phyloP scores from a whole-genome alignment of 495 filamentous ascomycete genomes.

The Talaromyces adpressus region DNA sequence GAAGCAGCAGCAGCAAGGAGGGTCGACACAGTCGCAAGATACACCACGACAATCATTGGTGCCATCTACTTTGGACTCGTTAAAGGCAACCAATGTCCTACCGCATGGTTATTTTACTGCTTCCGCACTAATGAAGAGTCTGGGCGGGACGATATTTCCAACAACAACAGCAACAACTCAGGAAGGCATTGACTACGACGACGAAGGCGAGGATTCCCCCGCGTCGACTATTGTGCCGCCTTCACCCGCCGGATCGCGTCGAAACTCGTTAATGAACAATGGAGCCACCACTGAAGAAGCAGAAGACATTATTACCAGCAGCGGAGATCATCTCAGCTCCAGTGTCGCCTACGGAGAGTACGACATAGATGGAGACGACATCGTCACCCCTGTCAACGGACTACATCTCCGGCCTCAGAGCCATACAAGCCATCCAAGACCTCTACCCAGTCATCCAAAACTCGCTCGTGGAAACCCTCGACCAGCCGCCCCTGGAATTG shows the following conservation, averaged over 20 bases:
- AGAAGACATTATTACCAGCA: not conserved
- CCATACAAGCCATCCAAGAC: not conserved
- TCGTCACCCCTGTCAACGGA: not conserved
- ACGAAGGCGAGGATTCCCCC: conserved; percentile 11
- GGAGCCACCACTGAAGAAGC: not conserved
- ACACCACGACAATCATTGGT: not conserved
- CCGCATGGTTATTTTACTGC: not conserved
- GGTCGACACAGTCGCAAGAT: not conserved
- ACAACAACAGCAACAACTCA: conserved; percentile 1
- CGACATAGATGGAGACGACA: not conserved
- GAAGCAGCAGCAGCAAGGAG: not conserved
- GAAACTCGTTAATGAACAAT: not conserved
- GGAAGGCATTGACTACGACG: conserved; percentile 7
- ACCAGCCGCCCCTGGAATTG: conserved; percentile 17
- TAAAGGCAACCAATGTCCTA: not conserved
- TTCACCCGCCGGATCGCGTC: conserved; percentile 24
- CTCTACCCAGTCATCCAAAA: not conserved
- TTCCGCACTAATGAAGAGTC: not conserved
- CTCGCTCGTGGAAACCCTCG: not conserved
- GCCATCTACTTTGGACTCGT: not conserved
- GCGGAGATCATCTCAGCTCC: not conserved
- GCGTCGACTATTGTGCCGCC: conserved; percentile 24
- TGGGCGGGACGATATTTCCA: conserved; percentile 2
- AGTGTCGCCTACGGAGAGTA: conserved; percentile 2
- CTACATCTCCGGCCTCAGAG: not conserved